Percentiles rank a stretch among this genome's conserved stretches.
These are phyloP conservation scores for Pestalotiopsis sp. DNA, from an alignment of 2,329 filamentous ascomycete species.

Conservation along the genomic window DNA sequence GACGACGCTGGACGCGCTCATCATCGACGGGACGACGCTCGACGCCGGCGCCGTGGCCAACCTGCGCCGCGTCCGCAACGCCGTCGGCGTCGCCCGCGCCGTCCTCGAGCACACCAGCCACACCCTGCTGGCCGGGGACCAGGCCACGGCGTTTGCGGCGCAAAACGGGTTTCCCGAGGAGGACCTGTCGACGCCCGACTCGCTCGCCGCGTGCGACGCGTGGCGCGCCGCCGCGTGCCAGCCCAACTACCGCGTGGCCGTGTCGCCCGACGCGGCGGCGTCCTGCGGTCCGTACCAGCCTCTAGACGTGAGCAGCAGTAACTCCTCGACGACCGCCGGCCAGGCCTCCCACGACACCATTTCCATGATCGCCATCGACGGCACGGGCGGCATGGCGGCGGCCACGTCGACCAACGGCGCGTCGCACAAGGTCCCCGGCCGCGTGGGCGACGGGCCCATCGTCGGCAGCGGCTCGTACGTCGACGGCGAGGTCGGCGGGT, in stretches of 20 bases:
- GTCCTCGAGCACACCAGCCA: constrained; percentile 55
- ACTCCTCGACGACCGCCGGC: background rate
- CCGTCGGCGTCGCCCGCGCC: constrained; percentile 50
- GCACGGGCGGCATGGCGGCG: constrained; percentile 50
- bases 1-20: constrained; percentile 61
- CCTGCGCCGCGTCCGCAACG: constrained; percentile 50
- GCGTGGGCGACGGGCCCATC: constrained; percentile 59
- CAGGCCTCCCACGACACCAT: constrained; percentile 52
- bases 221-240: constrained; percentile 48
- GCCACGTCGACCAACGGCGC: constrained; percentile 60
- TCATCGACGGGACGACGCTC: constrained; percentile 59
- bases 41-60: constrained; percentile 56
- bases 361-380: constrained; percentile 51
- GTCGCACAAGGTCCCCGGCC: constrained; percentile 55
- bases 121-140: constrained; percentile 54
- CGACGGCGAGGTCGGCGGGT: constrained; percentile 55
- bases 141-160: constrained; percentile 55
- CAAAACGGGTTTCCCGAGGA: constrained; percentile 52
- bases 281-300: constrained; percentile 53
- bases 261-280: constrained; percentile 42
- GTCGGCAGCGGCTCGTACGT: constrained; percentile 58
- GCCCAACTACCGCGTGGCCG: constrained; percentile 53
- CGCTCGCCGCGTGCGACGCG: constrained; percentile 38
- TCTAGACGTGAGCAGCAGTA: constrained; percentile 22
- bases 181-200: constrained; percentile 45